Evolutionary conservation across 768 basidiomycete genomes (phyloP).

Genomic region (Lanmaoa pseudosensibilis): DNA sequence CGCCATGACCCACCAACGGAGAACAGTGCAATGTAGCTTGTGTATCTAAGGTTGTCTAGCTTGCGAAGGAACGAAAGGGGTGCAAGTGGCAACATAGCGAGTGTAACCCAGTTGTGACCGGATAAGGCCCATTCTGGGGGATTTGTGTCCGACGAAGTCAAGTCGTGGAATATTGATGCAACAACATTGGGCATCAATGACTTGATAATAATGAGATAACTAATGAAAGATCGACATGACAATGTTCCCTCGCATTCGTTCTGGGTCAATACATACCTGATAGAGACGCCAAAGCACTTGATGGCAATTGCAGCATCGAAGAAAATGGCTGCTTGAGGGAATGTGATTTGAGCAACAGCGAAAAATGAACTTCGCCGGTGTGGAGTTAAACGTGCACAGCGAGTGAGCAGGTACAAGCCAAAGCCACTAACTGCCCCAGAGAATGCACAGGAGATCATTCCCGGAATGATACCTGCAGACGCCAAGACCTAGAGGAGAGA

Average conservation of each 20-base stretch:
- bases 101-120: conserved; percentile 78
- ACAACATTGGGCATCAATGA: conserved; percentile 92
- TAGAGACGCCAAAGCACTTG: conserved; percentile 96
- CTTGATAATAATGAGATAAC: conserved; percentile 91
- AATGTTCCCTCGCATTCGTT: background rate
- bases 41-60: conserved; percentile 84
- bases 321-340: conserved; percentile 81
- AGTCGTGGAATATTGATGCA: conserved; percentile 74
- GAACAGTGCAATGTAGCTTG: conserved; percentile 88
- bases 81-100: conserved; percentile 73
- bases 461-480: conserved; percentile 85
- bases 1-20: conserved; percentile 67
- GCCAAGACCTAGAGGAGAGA: conserved; percentile 69
- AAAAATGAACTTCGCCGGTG: conserved; percentile 83
- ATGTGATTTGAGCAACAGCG: conserved; percentile 80
- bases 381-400: conserved; percentile 75
- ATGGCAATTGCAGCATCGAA: conserved; percentile 94
- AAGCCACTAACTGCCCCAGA: conserved; percentile 77
- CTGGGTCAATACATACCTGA: conserved; percentile 55
- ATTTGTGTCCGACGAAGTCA: conserved; percentile 59
- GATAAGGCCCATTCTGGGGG: conserved; percentile 77
- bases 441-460: conserved; percentile 82
- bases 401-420: conserved; percentile 84
- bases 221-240: conserved; percentile 26
- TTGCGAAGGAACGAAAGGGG: conserved; percentile 83